Base-by-base conservation (phyloP, 1,284 basidiomycete genomes). In the Ganoderma lucidum region DNA sequence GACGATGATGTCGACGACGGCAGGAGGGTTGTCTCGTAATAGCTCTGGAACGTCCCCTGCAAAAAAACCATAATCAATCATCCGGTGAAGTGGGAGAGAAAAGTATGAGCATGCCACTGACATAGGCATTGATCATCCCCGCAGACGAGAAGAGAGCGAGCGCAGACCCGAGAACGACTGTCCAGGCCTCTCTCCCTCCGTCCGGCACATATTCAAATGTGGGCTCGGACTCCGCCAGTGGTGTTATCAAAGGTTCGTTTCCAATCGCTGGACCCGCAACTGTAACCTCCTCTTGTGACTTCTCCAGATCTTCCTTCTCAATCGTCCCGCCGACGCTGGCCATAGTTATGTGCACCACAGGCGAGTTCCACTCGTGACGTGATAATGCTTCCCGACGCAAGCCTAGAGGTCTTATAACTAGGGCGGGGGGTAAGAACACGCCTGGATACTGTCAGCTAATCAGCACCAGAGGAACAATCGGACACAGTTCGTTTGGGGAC, bases 11-110 rank as follows among this genome's bases (percentile, higher is more conserved):
- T 79, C 17, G 77, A 74, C 19, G 77, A 71, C 3, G 75, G 68
- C 37, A 84, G 74, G 37, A 84, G 76, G 45, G 80, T 80, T 6
- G 71, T 74, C 53, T 80, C 78, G 69, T 84, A 85, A 74, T 81
- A 84, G 41, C 77, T 75, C 71, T 84, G 84, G 65, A 83, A 84
- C 9, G 80, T 78, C 10, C 81, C 81, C 78, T 81, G 67, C 15
- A 63, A 3, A 39, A 10, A 10, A 8, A 39, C 37, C 15, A n/a
- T 2, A 48, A 35, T n/a, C 30, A 56, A 56, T 56, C n/a, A 15
- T 48, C 6, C n/a, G 45, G 19, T 23, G 41, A 69, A 53, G 55
- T 63, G 48, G 15, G 19, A 48, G 64, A 39, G 39, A 48, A n/a
- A 23, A 23, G n/a, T 19, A 48, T 32, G 19, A 23, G 30, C 51